Conservation (phyloP, 495 filamentous ascomycete species). For the Podospora comata region DNA sequence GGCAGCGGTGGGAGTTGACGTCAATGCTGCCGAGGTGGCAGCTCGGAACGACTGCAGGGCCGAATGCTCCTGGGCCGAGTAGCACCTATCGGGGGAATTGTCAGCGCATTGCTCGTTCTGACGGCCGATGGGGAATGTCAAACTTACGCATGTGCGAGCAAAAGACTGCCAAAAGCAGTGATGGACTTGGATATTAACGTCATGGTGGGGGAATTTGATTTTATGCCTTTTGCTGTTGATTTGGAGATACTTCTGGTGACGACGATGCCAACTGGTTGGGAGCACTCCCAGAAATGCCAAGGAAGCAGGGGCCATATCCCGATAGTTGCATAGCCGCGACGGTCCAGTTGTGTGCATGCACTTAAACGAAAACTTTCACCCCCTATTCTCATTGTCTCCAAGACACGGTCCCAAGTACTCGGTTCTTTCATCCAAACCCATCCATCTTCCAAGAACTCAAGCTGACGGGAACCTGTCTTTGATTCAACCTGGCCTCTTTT, state of each 20-base stretch:
- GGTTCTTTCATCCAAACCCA: neutral
- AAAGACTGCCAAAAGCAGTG: constrained; percentile 61
- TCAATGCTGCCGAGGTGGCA: constrained; percentile 48
- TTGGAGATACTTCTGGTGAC: constrained; percentile 9
- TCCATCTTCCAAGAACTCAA: neutral
- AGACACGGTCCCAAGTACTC: neutral
- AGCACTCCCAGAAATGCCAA: neutral
- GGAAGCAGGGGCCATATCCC: neutral
- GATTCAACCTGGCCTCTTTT: neutral
- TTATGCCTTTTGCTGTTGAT: neutral
- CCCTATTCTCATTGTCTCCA: neutral
- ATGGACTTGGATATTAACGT: constrained; percentile 62
- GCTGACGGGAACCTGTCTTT: neutral
- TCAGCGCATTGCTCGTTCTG: constrained; percentile 6
- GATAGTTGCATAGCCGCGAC: neutral
- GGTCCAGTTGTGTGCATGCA: neutral
- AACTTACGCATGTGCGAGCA: constrained; percentile 71
- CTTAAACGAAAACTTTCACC: neutral
- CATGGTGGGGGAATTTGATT: constrained; percentile 41
- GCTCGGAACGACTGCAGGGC: constrained; percentile 59
- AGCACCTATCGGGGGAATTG: constrained; percentile 55
- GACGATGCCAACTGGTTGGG: constrained; percentile 6
- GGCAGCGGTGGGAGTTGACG: constrained; percentile 31
- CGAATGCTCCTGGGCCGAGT: constrained; percentile 82
- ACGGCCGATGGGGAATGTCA: neutral